Conservation (phyloP, 345 rosid species). For the Lumnitzera racemosa region DNA sequence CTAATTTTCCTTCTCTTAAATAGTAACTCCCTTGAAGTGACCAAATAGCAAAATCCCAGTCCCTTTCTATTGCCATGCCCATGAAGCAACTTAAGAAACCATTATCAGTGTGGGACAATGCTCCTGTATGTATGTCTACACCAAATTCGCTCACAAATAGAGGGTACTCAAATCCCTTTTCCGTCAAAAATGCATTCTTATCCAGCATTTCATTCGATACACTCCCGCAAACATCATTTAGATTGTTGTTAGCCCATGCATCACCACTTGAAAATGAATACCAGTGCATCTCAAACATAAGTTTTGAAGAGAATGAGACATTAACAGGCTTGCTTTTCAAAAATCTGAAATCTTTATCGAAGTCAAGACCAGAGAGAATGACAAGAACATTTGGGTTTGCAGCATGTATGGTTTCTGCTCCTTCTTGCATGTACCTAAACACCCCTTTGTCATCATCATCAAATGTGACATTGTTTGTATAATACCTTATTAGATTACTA, state of each 20-base stretch:
- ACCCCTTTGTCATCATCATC: too few relatives aligned
- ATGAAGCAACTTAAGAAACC: conserved; percentile 64
- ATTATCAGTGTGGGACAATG: conserved; percentile 24
- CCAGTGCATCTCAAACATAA: conserved; percentile 83
- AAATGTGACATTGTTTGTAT: too few relatives aligned
- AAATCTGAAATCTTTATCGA: conserved; percentile 59
- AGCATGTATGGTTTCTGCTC: conserved; percentile 83
- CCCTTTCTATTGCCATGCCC: conserved; percentile 60
- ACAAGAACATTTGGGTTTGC: conserved; percentile 83
- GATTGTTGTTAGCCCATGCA: conserved; percentile 54
- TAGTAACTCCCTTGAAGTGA: conserved; percentile 74
- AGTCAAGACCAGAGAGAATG: conserved; percentile 74
- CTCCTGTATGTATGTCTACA: conserved; percentile 20
- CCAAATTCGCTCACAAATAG: too few relatives aligned
- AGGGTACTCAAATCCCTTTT: conserved; percentile 6
- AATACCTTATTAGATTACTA: not conserved
- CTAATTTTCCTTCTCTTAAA: conserved; percentile 13
- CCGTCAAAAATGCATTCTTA: conserved; percentile 42
- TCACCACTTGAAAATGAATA: conserved; percentile 50
- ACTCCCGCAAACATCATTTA: conserved; percentile 62
- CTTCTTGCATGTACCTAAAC: conserved; percentile 64
- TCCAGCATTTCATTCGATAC: conserved; percentile 35
- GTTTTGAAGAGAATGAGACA: conserved; percentile 47
- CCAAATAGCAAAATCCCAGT: conserved; percentile 83
- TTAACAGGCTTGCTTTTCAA: conserved; percentile 33